Percentiles rank a stretch among this genome's conserved stretches.
Conservation (phyloP, 23 red algal genomes). For the Chondrus crispus region DNA sequence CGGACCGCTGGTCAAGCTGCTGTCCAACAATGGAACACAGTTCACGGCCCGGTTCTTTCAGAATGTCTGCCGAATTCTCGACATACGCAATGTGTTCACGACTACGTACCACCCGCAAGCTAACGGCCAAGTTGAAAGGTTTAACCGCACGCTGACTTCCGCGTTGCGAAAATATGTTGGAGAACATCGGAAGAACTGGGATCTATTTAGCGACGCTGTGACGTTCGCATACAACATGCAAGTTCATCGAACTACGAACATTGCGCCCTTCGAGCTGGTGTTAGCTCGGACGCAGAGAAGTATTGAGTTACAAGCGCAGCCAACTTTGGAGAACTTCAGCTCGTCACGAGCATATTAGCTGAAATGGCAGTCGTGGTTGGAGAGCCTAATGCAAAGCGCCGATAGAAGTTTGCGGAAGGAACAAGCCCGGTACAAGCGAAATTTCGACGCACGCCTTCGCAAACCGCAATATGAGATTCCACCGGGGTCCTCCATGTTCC, state of each 20-base stretch:
- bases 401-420: too few relatives aligned
- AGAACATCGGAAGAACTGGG: conserved; percentile 17
- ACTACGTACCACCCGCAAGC: conserved; percentile 25
- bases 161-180: conserved; percentile 1
- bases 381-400: too few relatives aligned
- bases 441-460: too few relatives aligned
- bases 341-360: too few relatives aligned
- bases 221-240: conserved; percentile 24
- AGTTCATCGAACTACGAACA: neutral
- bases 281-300: too few relatives aligned
- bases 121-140: conserved; percentile 31
- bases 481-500: too few relatives aligned
- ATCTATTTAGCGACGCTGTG: neutral
- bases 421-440: too few relatives aligned
- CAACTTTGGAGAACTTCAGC: too few relatives aligned
- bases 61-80: neutral
- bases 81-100: neutral
- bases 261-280: conserved; percentile 10
- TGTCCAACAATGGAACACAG: conserved; percentile 35
- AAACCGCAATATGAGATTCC: too few relatives aligned
- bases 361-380: too few relatives aligned
- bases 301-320: too few relatives aligned
- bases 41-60: conserved; percentile 23
- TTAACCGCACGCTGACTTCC: conserved; percentile 9
- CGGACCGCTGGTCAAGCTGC: neutral